Evolutionary conservation across 805 yeast genomes (phyloP).

Genomic region (Monosporozyma solicola): DNA sequence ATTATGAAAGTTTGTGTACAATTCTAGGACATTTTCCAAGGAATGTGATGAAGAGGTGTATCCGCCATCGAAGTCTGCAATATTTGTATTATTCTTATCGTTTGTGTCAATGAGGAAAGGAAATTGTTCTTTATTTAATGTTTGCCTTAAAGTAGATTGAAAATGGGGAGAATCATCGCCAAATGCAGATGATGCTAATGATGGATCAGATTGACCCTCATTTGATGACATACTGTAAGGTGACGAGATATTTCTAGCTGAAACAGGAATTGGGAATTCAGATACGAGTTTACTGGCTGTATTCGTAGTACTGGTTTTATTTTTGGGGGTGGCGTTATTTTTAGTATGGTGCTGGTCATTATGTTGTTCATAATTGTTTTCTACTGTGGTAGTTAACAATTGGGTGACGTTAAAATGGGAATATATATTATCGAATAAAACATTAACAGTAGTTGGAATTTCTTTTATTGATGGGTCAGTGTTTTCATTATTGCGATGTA

Average conservation of each 20-base stretch:
- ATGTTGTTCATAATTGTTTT: not conserved
- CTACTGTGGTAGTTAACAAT: constrained; percentile 7
- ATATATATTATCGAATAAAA: constrained; percentile 16
- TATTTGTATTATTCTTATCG: not conserved
- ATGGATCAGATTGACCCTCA: not conserved
- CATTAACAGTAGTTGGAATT: constrained; percentile 11
- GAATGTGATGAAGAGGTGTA: constrained; percentile 1
- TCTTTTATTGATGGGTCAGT: constrained; percentile 9
- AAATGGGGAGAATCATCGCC: not conserved
- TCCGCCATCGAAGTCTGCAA: not conserved
- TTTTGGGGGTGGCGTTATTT: not conserved
- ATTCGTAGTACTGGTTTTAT: not conserved
- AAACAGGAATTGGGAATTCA: not conserved
- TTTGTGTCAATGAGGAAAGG: not conserved
- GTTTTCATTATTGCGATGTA: constrained; percentile 4
- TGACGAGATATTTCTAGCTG: not conserved
- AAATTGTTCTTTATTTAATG: not conserved
- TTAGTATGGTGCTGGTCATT: not conserved
- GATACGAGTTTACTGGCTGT: not conserved
- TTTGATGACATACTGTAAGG: not conserved
- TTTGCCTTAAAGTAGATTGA: not conserved
- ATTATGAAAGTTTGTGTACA: constrained; percentile 7
- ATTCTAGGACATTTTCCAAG: constrained; percentile 10
- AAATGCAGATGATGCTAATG: not conserved
- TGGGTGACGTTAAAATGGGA: constrained; percentile 12